Evolutionary conservation across 805 yeast species (phyloP).

Genomic region (Yarrowia sp.): DNA sequence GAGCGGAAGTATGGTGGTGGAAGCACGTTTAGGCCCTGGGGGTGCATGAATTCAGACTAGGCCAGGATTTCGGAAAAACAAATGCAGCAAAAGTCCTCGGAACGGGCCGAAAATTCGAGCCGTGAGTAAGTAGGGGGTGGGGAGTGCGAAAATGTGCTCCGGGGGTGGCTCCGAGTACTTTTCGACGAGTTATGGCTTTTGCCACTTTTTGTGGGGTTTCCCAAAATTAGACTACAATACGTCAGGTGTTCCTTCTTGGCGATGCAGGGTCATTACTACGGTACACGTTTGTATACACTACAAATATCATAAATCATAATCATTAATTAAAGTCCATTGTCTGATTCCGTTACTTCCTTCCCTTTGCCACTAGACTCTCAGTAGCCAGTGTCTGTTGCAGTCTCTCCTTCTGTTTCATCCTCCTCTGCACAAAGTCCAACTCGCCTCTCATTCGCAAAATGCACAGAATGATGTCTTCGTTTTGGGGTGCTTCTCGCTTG

Average conservation of each 20-base stretch:
- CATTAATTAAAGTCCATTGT: not conserved
- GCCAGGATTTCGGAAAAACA: no score
- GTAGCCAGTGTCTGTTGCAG: conserved; percentile 56
- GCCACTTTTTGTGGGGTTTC: no score
- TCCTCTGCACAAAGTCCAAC: conserved; percentile 53
- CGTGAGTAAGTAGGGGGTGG: no score
- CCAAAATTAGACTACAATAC: not conserved
- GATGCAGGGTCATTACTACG: not conserved
- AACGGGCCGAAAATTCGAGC: no score
- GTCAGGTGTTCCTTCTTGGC: not conserved
- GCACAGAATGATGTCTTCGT: conserved; percentile 71
- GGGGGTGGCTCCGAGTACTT: no score
- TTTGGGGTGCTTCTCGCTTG: conserved; percentile 45
- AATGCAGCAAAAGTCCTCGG: no score
- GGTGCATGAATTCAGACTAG: no score
- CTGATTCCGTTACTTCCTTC: not conserved
- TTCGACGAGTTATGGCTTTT: no score
- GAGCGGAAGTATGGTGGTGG: no score
- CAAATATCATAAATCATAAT: not conserved
- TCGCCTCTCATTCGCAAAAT: conserved; percentile 67
- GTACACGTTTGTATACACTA: not conserved
- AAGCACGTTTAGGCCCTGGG: no score
- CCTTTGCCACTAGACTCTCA: conserved; percentile 41
- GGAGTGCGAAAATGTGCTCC: no score
- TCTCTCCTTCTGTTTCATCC: conserved; percentile 61